These are phyloP conservation scores for Eucalyptus erythrocorys DNA, from an alignment of 345 rosid genomes.

Conservation along the genomic window DNA sequence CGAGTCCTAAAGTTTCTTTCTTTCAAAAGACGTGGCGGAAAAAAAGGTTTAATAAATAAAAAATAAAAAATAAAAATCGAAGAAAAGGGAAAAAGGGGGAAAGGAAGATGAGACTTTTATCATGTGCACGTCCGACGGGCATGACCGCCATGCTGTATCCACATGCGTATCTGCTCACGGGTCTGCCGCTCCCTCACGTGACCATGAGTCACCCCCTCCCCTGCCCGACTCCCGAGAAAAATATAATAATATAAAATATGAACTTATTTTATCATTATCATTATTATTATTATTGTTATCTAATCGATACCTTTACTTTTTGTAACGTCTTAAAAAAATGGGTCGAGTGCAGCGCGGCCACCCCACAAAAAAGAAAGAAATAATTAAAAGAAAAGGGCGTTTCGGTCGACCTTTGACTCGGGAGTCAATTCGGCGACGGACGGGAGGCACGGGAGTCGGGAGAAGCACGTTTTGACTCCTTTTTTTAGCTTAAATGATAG, in stretches of 20 bases:
- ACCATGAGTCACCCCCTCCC: neutral
- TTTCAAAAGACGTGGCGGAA: neutral
- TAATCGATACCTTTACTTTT: neutral
- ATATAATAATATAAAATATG: too few species aligned
- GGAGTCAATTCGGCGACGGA: neutral
- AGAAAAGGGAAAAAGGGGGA: neutral
- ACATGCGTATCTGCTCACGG: conserved; percentile 37
- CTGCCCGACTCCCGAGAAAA: neutral
- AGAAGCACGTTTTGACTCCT: neutral
- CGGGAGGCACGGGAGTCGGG: neutral
- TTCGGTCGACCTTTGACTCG: neutral
- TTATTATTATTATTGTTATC: neutral
- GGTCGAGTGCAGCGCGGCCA: neutral
- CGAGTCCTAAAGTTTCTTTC: neutral
- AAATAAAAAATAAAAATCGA: neutral
- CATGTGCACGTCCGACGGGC: conserved; percentile 26
- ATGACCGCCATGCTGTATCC: conserved; percentile 49
- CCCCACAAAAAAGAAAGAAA: neutral
- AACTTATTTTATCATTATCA: too few species aligned
- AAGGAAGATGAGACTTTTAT: neutral
- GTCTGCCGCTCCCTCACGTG: conserved; percentile 57
- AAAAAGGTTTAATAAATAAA: neutral
- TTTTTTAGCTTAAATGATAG: neutral
- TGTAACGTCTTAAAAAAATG: neutral
- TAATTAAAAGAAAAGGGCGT: neutral